Evolutionary conservation across 2,329 filamentous ascomycete genomes (phyloP).

Genomic region (Fusarium lyarnte): DNA sequence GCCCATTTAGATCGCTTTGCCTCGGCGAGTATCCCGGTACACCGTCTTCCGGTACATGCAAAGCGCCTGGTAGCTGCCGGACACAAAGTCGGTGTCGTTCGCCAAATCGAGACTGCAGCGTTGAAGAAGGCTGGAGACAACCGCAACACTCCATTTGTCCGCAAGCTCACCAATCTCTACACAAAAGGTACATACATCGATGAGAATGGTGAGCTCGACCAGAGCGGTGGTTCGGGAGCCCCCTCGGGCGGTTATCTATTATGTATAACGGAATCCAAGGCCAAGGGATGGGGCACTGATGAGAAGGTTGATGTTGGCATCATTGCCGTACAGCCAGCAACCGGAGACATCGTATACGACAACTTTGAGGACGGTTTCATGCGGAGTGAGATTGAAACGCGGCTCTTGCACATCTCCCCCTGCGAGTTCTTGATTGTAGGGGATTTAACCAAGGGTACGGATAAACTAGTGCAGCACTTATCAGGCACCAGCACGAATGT

Average conservation of each 20-base stretch:
- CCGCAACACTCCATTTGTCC: slow-evolving; percentile 88
- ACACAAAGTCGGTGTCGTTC: slow-evolving; percentile 94
- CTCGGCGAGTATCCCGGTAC: slow-evolving; percentile 93
- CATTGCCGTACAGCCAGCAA: slow-evolving; percentile 93
- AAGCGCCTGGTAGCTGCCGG: slow-evolving; percentile 92
- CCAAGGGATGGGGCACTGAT: slow-evolving; percentile 82
- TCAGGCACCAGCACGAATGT: slow-evolving; percentile 90
- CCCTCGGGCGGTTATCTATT: slow-evolving; percentile 86
- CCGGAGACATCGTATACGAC: slow-evolving; percentile 95
- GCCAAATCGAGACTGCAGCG: slow-evolving; percentile 94
- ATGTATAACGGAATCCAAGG: slow-evolving; percentile 88
- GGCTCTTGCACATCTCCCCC: slow-evolving; percentile 93
- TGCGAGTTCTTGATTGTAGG: slow-evolving; percentile 96
- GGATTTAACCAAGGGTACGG: slow-evolving; percentile 86
- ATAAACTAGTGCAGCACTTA: slow-evolving; percentile 90
- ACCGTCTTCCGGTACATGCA: slow-evolving; percentile 90
- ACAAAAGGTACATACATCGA: slow-evolving; percentile 98
- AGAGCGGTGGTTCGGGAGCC: slow-evolving; percentile 53
- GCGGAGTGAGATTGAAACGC: slow-evolving; percentile 93
- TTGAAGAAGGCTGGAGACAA: slow-evolving; percentile 96
- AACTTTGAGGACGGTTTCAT: slow-evolving; percentile 98
- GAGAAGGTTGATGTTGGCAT: slow-evolving; percentile 94
- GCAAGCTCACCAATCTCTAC: slow-evolving; percentile 95
- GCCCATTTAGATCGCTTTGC: slow-evolving; percentile 92
- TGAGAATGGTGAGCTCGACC: slow-evolving; percentile 83